Evolutionary conservation across 345 rosid genomes (phyloP).

Genomic region (Zanthoxylum bungeanum): DNA sequence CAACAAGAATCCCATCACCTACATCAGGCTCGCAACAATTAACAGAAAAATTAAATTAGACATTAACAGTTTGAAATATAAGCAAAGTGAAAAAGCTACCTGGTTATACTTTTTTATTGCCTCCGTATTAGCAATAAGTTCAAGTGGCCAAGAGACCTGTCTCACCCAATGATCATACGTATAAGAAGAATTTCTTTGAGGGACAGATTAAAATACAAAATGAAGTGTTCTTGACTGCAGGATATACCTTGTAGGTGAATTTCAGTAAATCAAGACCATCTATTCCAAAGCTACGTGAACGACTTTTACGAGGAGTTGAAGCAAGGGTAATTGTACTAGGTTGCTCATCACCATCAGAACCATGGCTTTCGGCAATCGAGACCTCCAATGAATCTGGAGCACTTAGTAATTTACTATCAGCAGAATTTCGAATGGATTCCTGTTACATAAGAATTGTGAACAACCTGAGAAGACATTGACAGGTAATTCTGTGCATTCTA

Average conservation of each 20-base stretch:
- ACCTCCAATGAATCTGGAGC: conserved; percentile 85
- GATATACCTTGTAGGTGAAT: conserved; percentile 76
- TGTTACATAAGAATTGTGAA: conserved; percentile 27
- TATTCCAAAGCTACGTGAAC: conserved; percentile 52
- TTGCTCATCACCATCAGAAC: conserved; percentile 51
- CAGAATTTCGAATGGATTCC: conserved; percentile 95
- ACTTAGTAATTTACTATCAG: conserved; percentile 77
- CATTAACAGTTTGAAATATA: conserved; percentile 10
- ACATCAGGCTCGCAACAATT: conserved; percentile 25
- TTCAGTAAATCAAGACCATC: conserved; percentile 79
- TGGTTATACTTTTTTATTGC: conserved; percentile 94
- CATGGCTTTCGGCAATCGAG: conserved; percentile 52
- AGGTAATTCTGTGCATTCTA: background rate
- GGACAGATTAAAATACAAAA: conserved; percentile 5
- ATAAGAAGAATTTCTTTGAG: conserved; percentile 9
- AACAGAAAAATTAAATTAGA: conserved; percentile 19
- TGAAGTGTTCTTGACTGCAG: conserved; percentile 9
- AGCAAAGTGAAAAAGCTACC: conserved; percentile 42
- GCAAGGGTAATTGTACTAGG: conserved; percentile 34
- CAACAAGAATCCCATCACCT: conserved; percentile 94
- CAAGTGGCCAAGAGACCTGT: conserved; percentile 99
- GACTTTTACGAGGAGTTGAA: conserved; percentile 52
- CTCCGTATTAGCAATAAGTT: conserved; percentile 85
- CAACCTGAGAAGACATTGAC: background rate
- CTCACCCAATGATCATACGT: conserved; percentile 7